Evolutionary conservation across 768 basidiomycete species (phyloP).

Genomic region (Crassisporium funariophilum): DNA sequence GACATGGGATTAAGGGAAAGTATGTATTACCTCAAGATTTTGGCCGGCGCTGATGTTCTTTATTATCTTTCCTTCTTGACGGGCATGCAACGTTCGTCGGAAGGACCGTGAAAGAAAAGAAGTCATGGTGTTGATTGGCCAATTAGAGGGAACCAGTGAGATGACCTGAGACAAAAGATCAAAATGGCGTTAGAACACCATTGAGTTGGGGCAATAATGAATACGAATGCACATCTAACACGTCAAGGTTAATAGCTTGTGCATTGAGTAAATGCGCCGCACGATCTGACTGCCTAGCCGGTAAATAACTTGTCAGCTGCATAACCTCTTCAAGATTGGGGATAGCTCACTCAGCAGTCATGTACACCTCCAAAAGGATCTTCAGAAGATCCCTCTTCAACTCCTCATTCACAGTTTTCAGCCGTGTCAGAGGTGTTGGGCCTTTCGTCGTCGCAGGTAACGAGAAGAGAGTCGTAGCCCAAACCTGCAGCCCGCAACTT

Average conservation of each 20-base stretch:
- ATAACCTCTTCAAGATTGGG: slow-evolving; percentile 3
- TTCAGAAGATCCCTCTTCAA: slow-evolving; percentile 62
- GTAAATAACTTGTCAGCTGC: not conserved
- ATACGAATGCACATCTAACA: slow-evolving; percentile 61
- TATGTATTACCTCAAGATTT: slow-evolving; percentile 60
- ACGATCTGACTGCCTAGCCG: slow-evolving; percentile 53
- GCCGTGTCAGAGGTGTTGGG: slow-evolving; percentile 26
- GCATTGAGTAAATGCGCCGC: slow-evolving; percentile 75
- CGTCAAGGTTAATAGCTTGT: slow-evolving; percentile 78
- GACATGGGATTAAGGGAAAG: not conserved
- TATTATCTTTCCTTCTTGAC: slow-evolving; percentile 72
- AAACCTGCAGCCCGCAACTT: slow-evolving; percentile 50
- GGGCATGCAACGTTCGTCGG: slow-evolving; percentile 69
- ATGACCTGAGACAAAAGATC: slow-evolving; percentile 59
- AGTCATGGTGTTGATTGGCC: slow-evolving; percentile 73
- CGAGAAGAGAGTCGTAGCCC: slow-evolving; percentile 51
- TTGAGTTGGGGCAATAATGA: not conserved
- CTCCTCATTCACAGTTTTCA: slow-evolving; percentile 46
- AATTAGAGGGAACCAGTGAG: slow-evolving; percentile 66
- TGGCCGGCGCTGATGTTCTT: slow-evolving; percentile 79
- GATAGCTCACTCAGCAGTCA: slow-evolving; percentile 67
- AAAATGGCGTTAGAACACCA: slow-evolving; percentile 1
- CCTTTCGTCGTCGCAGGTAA: slow-evolving; percentile 23
- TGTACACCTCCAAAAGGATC: slow-evolving; percentile 79
- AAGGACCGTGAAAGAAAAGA: slow-evolving; percentile 82